Evolutionary conservation across 768 basidiomycete genomes (phyloP).

Genomic region (Paxillus rubicundulus): DNA sequence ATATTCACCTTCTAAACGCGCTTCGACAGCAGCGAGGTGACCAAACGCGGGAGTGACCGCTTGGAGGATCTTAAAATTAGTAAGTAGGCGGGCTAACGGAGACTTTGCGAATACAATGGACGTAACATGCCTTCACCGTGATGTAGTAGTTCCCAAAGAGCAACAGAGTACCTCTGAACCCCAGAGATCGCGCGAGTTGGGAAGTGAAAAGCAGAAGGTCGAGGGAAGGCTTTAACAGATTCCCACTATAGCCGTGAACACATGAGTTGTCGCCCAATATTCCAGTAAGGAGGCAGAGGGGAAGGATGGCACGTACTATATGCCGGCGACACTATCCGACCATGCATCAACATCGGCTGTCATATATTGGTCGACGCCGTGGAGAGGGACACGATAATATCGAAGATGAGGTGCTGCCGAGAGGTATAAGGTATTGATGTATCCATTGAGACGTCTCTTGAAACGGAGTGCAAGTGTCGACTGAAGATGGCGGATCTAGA

Average conservation of each 20-base stretch:
- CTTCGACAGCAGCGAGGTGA: slow-evolving; percentile 82
- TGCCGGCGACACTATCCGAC: slow-evolving; percentile 77
- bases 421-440: slow-evolving; percentile 90
- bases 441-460: slow-evolving; percentile 84
- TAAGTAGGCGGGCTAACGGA: not conserved
- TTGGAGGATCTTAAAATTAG: slow-evolving; percentile 51
- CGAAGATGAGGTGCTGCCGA: slow-evolving; percentile 67
- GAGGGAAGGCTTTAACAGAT: slow-evolving; percentile 87
- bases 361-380: slow-evolving; percentile 88
- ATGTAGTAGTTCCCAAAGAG: slow-evolving; percentile 82
- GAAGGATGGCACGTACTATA: slow-evolving; percentile 68
- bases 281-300: not conserved
- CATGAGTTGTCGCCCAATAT: not conserved
- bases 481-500: slow-evolving; percentile 84
- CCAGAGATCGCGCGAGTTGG: slow-evolving; percentile 84
- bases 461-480: slow-evolving; percentile 79
- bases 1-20: slow-evolving; percentile 88
- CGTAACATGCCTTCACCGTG: slow-evolving; percentile 52
- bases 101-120: not conserved
- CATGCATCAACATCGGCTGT: slow-evolving; percentile 91
- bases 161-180: slow-evolving; percentile 76
- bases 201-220: slow-evolving; percentile 91
- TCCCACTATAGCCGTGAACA: slow-evolving; percentile 55
- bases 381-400: slow-evolving; percentile 63
- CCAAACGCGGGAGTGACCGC: slow-evolving; percentile 94